Conservation (phyloP, 2,329 filamentous ascomycete species). For the Botrytis medusae region DNA sequence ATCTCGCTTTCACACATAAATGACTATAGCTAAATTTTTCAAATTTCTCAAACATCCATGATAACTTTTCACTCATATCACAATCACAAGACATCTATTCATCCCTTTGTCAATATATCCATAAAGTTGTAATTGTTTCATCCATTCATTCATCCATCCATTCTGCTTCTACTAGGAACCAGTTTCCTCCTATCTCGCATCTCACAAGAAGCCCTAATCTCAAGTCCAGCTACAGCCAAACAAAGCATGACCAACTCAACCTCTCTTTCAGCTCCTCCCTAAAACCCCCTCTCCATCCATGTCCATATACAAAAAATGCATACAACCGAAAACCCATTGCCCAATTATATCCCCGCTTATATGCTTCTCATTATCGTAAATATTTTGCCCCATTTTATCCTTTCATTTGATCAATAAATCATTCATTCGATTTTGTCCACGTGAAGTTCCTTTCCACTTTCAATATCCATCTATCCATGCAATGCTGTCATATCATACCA, state of each 20-base stretch:
- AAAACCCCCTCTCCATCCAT: background rate
- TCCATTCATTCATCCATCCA: background rate
- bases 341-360: background rate
- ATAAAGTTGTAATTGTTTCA: background rate
- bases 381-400: background rate
- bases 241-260: background rate
- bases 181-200: background rate
- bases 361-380: background rate
- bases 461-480: background rate
- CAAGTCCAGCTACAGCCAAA: no score
- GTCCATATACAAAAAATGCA: background rate
- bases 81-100: background rate
- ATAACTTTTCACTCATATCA: no score
- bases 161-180: background rate
- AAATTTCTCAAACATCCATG: no score
- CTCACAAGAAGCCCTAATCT: background rate
- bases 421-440: background rate
- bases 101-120: background rate
- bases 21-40: background rate
- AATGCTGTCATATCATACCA: background rate
- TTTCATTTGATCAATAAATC: background rate
- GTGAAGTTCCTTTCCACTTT: background rate
- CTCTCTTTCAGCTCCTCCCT: background rate
- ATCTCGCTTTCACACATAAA: background rate
- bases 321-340: background rate